Conservation (phyloP, 2,329 filamentous ascomycete species). For the Cladosporium cucumerinum region DNA sequence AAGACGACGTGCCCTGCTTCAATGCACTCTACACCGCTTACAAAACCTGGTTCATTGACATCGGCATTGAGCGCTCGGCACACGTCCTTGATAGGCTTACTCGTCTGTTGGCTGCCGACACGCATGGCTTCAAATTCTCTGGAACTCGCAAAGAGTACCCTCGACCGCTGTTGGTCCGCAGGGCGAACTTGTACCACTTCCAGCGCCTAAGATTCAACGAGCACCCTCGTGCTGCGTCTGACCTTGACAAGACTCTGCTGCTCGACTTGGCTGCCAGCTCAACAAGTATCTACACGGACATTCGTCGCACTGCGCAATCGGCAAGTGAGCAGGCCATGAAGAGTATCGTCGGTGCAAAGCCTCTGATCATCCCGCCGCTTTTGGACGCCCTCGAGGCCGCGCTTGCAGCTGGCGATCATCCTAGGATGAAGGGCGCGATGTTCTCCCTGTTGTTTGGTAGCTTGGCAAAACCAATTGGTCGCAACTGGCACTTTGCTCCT, state of each 20-base stretch:
- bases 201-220: conserved; percentile 94
- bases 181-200: conserved; percentile 91
- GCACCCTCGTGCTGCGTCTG: conserved; percentile 78
- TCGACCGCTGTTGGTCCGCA: conserved; percentile 82
- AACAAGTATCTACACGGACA: conserved; percentile 89
- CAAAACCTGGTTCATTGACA: conserved; percentile 93
- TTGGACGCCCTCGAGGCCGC: conserved; percentile 74
- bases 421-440: conserved; percentile 90
- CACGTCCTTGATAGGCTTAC: conserved; percentile 87
- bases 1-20: conserved; percentile 95
- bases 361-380: conserved; percentile 85
- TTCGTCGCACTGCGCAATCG: conserved; percentile 87
- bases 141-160: conserved; percentile 91
- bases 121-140: conserved; percentile 89
- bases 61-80: conserved; percentile 91
- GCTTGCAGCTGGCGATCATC: conserved; percentile 75
- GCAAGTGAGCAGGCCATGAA: conserved; percentile 92
- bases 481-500: conserved; percentile 93
- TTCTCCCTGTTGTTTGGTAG: conserved; percentile 89
- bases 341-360: conserved; percentile 80
- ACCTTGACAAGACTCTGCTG: conserved; percentile 81
- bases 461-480: conserved; percentile 78
- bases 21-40: conserved; percentile 90
- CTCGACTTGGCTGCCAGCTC: conserved; percentile 86
- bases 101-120: conserved; percentile 79